These are phyloP conservation scores for Tylopilus vinaceipallidus DNA, from an alignment of 768 basidiomycete species.

Conservation along the genomic window DNA sequence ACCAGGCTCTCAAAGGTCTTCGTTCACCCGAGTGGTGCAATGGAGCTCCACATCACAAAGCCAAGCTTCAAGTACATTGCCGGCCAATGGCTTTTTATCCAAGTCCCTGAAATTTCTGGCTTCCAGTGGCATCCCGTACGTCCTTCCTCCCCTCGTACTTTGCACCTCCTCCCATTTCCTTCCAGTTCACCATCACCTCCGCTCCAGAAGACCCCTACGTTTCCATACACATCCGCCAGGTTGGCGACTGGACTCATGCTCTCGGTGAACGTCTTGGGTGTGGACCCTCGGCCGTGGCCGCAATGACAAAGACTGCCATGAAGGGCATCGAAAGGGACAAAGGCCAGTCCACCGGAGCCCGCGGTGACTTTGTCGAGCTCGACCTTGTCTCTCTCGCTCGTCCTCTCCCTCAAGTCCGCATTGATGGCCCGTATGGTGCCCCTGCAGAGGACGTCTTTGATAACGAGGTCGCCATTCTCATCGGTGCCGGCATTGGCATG, in stretches of 20 bases:
- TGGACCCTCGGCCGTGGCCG: slow-evolving; percentile 70
- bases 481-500: slow-evolving; percentile 91
- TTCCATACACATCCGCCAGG: slow-evolving; percentile 90
- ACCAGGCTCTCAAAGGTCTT: slow-evolving; percentile 85
- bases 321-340: slow-evolving; percentile 69
- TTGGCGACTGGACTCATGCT: slow-evolving; percentile 81
- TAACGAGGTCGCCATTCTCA: slow-evolving; percentile 83
- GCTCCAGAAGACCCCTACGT: slow-evolving; percentile 94
- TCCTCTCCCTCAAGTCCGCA: slow-evolving; percentile 65
- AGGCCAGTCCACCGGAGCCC: slow-evolving; percentile 40
- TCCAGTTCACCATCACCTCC: slow-evolving; percentile 89
- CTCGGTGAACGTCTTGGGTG: slow-evolving; percentile 87
- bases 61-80: slow-evolving; percentile 89
- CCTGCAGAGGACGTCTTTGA: slow-evolving; percentile 90
- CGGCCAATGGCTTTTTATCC: slow-evolving; percentile 90
- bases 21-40: slow-evolving; percentile 87
- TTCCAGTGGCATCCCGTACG: slow-evolving; percentile 96
- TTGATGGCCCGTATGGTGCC: slow-evolving; percentile 92
- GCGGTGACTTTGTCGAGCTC: slow-evolving; percentile 82
- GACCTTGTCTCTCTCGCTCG: slow-evolving; percentile 48
- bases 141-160: slow-evolving; percentile 11
- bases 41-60: slow-evolving; percentile 92
- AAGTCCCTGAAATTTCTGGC: slow-evolving; percentile 79
- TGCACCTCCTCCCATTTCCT: background rate
- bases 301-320: slow-evolving; percentile 77